Evolutionary conservation across 2,329 filamentous ascomycete species (phyloP), one percentile per base, ranked within the genome.

Genomic region (Magnaporthiopsis incrustans): DNA sequence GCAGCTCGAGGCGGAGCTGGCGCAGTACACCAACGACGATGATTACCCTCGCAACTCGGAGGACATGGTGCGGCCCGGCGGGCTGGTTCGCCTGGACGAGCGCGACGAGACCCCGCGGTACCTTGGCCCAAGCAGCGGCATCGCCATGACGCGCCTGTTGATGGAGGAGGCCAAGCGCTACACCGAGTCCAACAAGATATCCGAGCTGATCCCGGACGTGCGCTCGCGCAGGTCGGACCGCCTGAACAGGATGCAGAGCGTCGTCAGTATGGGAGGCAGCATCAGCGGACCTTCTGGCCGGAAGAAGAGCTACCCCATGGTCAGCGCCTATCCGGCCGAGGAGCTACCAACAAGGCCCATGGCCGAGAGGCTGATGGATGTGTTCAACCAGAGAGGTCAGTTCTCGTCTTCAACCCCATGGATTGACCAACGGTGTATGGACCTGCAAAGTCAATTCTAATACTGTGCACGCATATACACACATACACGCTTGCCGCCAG

Each of bases 151-250:
- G 15, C 87, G 94, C 35, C 82, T 98, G 69, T 88, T 99, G 14
- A 97, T 99, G 90, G 93, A 97, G 74, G 87, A 97, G 76, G 94
- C 94, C 63, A 98, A 97, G 77, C 89, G 92, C 67, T 96, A 94
- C 71, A 96, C 92, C 32, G 90, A 95, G 71, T 89, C 92, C 6
- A 91, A 92, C 75, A 92, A 89, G 68, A 97, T 98, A 73, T 92
- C 92, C 65, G 92, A 97, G 69, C 87, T 98, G 61, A 91, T 97
- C 38, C 91, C 93, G 4, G 89, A 93, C 64, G 79, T 84, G 73
- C 86, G 77, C 75, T 86, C 75, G 72, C 87, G 77, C 77, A 85
- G 80, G 63, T 75, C 79, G 60, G 78, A 79, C 59, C 78, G 78
- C 33, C 78, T 70, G 78, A 86, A 73, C 81, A 89, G 78, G 81